Percentiles rank a stretch among this genome's conserved stretches.
Evolutionary conservation across 2,329 filamentous ascomycete genomes (phyloP).

Genomic region (Stachybotrys elegans): DNA sequence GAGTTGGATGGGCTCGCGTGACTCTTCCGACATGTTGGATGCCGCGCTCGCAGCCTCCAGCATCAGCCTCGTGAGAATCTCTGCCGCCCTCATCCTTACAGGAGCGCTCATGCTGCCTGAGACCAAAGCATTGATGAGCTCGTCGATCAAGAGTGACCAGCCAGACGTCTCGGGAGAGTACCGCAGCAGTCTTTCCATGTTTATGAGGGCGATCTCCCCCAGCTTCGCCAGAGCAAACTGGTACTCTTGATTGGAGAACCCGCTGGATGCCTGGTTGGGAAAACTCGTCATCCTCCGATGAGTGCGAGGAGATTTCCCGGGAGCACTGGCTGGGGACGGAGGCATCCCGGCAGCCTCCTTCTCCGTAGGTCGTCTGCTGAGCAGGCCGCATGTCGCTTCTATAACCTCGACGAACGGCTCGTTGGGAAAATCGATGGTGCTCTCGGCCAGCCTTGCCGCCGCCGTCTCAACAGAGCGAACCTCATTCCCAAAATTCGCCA

Average conservation of each 20-base stretch:
- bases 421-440: conserved; percentile 85
- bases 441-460: conserved; percentile 81
- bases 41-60: conserved; percentile 55
- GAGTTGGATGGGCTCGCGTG: conserved; percentile 60
- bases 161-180: conserved; percentile 65
- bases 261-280: conserved; percentile 33
- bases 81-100: conserved; percentile 56
- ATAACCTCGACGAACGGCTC: conserved; percentile 75
- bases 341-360: conserved; percentile 12
- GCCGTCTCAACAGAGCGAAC: conserved; percentile 86
- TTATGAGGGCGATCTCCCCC: conserved; percentile 67
- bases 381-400: conserved; percentile 65
- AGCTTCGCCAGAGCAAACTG: conserved; percentile 68
- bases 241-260: conserved; percentile 55
- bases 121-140: conserved; percentile 47
- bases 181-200: conserved; percentile 67
- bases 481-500: conserved; percentile 70
- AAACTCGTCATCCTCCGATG: conserved; percentile 44
- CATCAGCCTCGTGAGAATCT: conserved; percentile 55
- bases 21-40: conserved; percentile 42
- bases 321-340: conserved; percentile 12
- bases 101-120: conserved; percentile 42
- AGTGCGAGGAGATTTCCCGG: conserved; percentile 25
- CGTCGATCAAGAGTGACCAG: conserved; percentile 63
- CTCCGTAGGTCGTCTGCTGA: conserved; percentile 38